Evolutionary conservation across 306 rosid genomes (phyloP).

Genomic region (Prunus mongolica): DNA sequence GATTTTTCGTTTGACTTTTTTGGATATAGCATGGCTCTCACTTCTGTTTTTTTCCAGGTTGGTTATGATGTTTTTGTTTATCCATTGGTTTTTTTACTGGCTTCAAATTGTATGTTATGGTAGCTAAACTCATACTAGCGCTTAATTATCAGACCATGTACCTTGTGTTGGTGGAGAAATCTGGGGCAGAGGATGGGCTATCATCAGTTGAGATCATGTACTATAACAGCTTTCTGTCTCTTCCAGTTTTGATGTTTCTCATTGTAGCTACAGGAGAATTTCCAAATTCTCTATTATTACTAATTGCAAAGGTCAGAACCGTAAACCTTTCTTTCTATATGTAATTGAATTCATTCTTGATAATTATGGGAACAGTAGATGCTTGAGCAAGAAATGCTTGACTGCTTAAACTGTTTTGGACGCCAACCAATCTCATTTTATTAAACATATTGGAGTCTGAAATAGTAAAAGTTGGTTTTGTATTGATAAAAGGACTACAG

Average conservation of each 20-base stretch:
- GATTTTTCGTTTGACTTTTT: conserved; percentile 88
- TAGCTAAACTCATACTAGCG: conserved; percentile 25
- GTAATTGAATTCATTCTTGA: conserved; percentile 1
- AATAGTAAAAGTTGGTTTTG: not conserved
- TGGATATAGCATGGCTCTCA: conserved; percentile 91
- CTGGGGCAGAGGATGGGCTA: conserved; percentile 95
- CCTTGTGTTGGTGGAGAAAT: conserved; percentile 89
- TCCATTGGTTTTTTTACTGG: not conserved
- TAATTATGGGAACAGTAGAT: conserved; percentile 1
- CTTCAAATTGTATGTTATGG: not conserved
- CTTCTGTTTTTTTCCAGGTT: conserved; percentile 94
- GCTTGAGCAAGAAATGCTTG: not conserved
- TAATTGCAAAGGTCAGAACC: conserved; percentile 71
- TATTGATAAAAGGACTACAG: not conserved
- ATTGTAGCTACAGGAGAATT: conserved; percentile 86
- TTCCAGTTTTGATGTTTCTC: conserved; percentile 86
- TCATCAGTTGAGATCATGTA: conserved; percentile 92
- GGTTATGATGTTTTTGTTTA: conserved; percentile 14
- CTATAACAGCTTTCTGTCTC: conserved; percentile 85
- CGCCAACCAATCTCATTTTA: not conserved
- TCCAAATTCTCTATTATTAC: conserved; percentile 71
- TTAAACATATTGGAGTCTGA: not conserved
- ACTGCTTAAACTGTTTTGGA: not conserved
- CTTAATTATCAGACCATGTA: conserved; percentile 80
- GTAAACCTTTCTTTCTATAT: conserved; percentile 14